These are phyloP conservation scores for Trametes pubescens DNA, from an alignment of 1,284 basidiomycete species.

Conservation along the genomic window DNA sequence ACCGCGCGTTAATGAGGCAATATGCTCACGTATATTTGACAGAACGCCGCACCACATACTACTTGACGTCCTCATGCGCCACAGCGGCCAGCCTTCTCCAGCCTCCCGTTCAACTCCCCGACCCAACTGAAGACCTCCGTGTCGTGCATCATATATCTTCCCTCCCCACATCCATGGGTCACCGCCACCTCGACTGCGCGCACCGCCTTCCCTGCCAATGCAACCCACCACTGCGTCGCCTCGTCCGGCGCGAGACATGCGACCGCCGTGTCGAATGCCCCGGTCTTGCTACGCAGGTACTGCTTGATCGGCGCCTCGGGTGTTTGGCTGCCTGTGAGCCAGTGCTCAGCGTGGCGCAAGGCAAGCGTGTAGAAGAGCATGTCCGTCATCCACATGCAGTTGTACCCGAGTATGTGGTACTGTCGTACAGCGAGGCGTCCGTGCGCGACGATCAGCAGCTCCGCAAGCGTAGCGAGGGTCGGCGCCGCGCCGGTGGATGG, in stretches of 20 bases:
- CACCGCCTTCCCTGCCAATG: slow-evolving; percentile 1
- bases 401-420: slow-evolving; percentile 15
- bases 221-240: slow-evolving; percentile 8
- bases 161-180: neutral
- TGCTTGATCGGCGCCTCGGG: slow-evolving; percentile 9
- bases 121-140: slow-evolving; percentile 7
- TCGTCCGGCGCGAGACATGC: slow-evolving; percentile 12
- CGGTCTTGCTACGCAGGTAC: slow-evolving; percentile 6
- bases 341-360: neutral
- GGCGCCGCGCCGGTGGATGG: neutral
- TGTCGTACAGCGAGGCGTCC: neutral
- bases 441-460: slow-evolving; percentile 5
- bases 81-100: too few relatives aligned
- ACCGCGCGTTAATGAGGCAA: too few relatives aligned
- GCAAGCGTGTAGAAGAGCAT: slow-evolving; percentile 19
- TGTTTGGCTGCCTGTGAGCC: neutral
- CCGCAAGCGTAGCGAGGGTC: slow-evolving; percentile 6
- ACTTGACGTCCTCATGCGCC: too few relatives aligned
- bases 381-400: slow-evolving; percentile 23
- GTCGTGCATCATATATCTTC: slow-evolving; percentile 3
- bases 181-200: slow-evolving; percentile 6
- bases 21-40: too few relatives aligned
- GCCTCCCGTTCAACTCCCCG: neutral
- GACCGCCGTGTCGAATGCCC: slow-evolving; percentile 6
- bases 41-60: too few relatives aligned